phyloP scores from a whole-genome alignment of 176 grass and related monocot species.

The Bolboschoenus planiculmis region DNA sequence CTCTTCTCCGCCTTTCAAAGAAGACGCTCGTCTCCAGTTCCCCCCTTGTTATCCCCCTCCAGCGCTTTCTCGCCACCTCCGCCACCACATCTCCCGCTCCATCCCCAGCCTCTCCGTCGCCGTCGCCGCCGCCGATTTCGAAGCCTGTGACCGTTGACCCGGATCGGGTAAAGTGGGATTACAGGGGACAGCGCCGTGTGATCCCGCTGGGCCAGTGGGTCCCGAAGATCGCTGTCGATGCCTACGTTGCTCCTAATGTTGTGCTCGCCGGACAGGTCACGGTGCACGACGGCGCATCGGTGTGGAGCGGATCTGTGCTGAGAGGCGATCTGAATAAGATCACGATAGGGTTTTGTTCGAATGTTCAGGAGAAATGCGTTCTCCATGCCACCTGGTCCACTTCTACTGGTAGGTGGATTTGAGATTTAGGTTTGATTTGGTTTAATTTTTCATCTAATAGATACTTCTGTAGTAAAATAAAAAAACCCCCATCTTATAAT shows the following conservation, averaged over 20 bases:
- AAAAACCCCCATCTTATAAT: not conserved
- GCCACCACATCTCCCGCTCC: conserved; percentile 14
- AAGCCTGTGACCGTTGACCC: not conserved
- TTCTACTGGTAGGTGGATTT: conserved; percentile 46
- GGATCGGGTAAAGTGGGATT: conserved; percentile 89
- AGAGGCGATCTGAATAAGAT: conserved; percentile 98
- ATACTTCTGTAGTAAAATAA: not conserved
- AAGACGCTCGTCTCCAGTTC: conserved; percentile 16
- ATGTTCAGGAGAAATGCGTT: conserved; percentile 92
- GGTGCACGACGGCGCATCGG: conserved; percentile 78
- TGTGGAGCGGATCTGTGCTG: conserved; percentile 85
- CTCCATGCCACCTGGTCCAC: conserved; percentile 82
- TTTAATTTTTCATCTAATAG: not conserved
- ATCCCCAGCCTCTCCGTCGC: not conserved
- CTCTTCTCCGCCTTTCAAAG: conserved; percentile 57
- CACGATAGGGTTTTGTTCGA: conserved; percentile 83
- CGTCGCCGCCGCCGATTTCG: conserved; percentile 5
- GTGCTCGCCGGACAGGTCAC: conserved; percentile 88
- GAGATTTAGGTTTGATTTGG: not conserved
- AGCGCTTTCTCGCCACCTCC: conserved; percentile 37
- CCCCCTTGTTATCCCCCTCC: conserved; percentile 28
- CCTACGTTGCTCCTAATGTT: conserved; percentile 82
- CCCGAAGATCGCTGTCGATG: conserved; percentile 84
- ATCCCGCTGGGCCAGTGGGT: conserved; percentile 83
- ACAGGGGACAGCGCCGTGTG: conserved; percentile 69